Evolutionary conservation across 345 rosid genomes (phyloP).

Genomic region (Turnera subulata): DNA sequence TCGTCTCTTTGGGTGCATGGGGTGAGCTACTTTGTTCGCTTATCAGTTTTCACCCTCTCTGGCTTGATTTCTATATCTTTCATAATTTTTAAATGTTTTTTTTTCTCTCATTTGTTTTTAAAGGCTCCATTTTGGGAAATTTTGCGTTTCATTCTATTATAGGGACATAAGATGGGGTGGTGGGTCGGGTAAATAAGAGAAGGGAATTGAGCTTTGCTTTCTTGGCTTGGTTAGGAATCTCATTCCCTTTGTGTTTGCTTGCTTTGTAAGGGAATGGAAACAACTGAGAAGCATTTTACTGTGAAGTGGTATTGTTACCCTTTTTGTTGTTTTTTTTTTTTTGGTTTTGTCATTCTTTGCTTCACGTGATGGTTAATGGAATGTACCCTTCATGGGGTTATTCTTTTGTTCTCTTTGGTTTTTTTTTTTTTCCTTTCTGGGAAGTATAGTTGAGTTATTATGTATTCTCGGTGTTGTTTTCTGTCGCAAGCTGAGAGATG

Average conservation of each 20-base stretch:
- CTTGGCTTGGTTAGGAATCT: conserved; percentile 22
- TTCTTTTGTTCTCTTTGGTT: conserved; percentile 19
- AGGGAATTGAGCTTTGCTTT: conserved; percentile 7
- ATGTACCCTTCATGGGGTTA: conserved; percentile 4
- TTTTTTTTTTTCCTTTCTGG: neutral
- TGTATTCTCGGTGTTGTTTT: conserved; percentile 32
- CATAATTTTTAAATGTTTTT: neutral
- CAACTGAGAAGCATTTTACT: conserved; percentile 8
- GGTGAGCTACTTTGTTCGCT: conserved; percentile 38
- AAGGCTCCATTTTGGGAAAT: too few species aligned
- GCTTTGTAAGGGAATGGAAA: conserved; percentile 34
- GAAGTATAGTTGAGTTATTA: conserved; percentile 1
- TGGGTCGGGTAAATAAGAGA: too few species aligned
- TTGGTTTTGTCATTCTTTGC: conserved; percentile 34
- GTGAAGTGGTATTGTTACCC: neutral
- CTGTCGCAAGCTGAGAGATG: conserved; percentile 26
- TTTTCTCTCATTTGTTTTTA: too few species aligned
- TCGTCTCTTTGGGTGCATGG: conserved; percentile 53
- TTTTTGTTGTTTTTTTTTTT: too few species aligned
- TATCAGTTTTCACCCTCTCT: too few species aligned
- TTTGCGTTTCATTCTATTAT: too few species aligned
- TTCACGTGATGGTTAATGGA: conserved; percentile 30
- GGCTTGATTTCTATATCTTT: too few species aligned
- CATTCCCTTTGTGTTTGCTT: conserved; percentile 35
- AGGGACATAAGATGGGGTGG: too few species aligned